Evolutionary conservation across 192 early-diverging fungal species (phyloP), one percentile per base, ranked within the genome.

Genomic region (Gaertneriomyces sp.): DNA sequence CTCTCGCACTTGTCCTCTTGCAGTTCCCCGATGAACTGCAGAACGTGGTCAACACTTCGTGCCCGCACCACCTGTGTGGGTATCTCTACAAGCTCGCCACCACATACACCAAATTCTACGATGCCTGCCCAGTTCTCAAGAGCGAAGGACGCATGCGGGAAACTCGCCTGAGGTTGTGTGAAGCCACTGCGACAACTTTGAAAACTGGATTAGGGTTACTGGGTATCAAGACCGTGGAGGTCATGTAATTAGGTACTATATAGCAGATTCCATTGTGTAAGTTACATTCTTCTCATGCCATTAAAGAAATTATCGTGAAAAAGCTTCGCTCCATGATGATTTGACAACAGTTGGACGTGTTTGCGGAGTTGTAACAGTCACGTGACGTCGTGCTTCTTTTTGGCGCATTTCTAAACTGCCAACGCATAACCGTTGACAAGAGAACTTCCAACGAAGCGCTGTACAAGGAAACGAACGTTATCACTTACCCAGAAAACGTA

Each of bases 81-180:
- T 68, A 68, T 50, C 40, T 68, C 25, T 68, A 68, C 58, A 58
- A 55, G 42, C 14, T 68, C 6, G 56, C 66, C 25, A 17, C 33
- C 25, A 58, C 66, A 16, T 68, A 68, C 58, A 60, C 66, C 7
- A 43, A 55, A 45, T 68, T 68, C 46, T 68, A 68, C 58, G 19
- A 58, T 20, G 58, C 58, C 14, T 68, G 66, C 58, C 55, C 55
- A 7, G 39, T 68, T 20, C n/a, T 68, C 40, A 45, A 52, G 38
- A 42, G 55, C 7, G 66, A 68, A 4, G 57, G 14, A 10, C 49
- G 47, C 10, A 45, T 47, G 10, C 25, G 53, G 57, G 52, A 33
- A 38, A 60, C 39, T 40, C 56, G 66, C 17, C 49, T 68, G 57
- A 25, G n/a, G 6, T 25, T 68, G 56, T 68, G 66, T 42, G 66